These are phyloP conservation scores for Exobasidium rhododendri DNA, from an alignment of 1,284 basidiomycete genomes.

Conservation along the genomic window DNA sequence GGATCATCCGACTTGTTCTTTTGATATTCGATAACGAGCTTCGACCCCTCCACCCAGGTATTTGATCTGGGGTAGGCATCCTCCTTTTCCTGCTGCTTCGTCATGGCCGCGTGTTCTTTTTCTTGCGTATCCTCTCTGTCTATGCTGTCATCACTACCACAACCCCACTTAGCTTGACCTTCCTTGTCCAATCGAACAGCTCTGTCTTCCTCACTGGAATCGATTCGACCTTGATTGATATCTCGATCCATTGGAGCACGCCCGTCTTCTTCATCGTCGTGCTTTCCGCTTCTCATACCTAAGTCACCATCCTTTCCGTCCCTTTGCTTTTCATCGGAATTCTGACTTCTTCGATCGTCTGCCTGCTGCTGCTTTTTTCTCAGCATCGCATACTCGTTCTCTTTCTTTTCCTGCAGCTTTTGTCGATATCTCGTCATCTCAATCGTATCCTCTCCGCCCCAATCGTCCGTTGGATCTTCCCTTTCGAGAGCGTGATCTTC, in stretches of 20 bases:
- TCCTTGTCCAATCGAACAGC: conserved; percentile 8
- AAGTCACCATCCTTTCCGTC: conserved; percentile 30
- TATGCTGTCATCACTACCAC: background rate
- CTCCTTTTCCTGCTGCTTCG: conserved; percentile 15
- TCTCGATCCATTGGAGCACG: conserved; percentile 16
- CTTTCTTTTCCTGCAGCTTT: conserved; percentile 18
- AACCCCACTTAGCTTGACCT: background rate
- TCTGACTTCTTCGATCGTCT: conserved; percentile 36
- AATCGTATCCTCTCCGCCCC: conserved; percentile 46
- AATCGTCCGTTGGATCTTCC: conserved; percentile 41
- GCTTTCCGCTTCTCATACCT: background rate
- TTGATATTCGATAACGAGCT: conserved; percentile 48
- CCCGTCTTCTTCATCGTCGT: conserved; percentile 14
- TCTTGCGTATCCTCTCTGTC: background rate
- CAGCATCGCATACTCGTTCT: conserved; percentile 13
- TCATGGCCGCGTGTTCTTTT: conserved; percentile 1
- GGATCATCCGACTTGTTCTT: conserved; percentile 35
- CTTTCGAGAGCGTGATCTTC: conserved; percentile 40
- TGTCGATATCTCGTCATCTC: conserved; percentile 41
- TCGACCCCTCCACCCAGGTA: conserved; percentile 50
- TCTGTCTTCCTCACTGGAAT: conserved; percentile 3
- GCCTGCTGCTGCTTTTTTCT: conserved; percentile 34
- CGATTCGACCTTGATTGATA: conserved; percentile 8
- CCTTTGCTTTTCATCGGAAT: conserved; percentile 23
- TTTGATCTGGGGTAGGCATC: conserved; percentile 34